These are phyloP conservation scores for Begonia loranthoides DNA, from an alignment of 306 rosid genomes.

Conservation along the genomic window DNA sequence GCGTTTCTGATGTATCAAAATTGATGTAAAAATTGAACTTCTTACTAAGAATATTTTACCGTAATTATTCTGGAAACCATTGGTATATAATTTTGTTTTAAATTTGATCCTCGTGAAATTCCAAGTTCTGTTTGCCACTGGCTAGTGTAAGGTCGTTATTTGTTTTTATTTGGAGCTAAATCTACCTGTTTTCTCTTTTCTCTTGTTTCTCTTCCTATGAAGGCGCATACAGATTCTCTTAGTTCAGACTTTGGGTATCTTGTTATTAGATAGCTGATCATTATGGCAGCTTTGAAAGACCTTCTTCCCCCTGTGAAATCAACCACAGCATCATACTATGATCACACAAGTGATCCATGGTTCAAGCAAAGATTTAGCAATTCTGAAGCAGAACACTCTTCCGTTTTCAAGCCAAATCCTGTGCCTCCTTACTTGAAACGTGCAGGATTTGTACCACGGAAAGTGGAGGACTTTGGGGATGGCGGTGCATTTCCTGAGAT, in stretches of 20 bases:
- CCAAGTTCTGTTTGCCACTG: no score
- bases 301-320: constrained; percentile 59
- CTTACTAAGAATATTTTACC: no score
- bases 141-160: no score
- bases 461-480: constrained; percentile 70
- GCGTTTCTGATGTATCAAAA: no score
- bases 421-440: constrained; percentile 68
- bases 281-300: constrained; percentile 61
- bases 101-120: no score
- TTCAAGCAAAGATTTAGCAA: constrained; percentile 66
- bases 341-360: constrained; percentile 84
- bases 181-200: no score
- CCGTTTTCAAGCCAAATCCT: constrained; percentile 29
- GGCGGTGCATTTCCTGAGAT: constrained; percentile 93
- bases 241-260: background rate
- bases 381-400: constrained; percentile 39
- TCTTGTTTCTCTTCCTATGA: no score
- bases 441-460: constrained; percentile 71
- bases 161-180: no score
- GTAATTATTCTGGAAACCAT: no score
- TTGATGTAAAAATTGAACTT: no score
- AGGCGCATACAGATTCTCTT: no score
- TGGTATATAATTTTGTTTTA: no score
- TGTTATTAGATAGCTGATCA: constrained; percentile 1
- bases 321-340: constrained; percentile 44